Base-by-base conservation (phyloP, 1,284 basidiomycete species). In the Malassezia yamatoensis region DNA sequence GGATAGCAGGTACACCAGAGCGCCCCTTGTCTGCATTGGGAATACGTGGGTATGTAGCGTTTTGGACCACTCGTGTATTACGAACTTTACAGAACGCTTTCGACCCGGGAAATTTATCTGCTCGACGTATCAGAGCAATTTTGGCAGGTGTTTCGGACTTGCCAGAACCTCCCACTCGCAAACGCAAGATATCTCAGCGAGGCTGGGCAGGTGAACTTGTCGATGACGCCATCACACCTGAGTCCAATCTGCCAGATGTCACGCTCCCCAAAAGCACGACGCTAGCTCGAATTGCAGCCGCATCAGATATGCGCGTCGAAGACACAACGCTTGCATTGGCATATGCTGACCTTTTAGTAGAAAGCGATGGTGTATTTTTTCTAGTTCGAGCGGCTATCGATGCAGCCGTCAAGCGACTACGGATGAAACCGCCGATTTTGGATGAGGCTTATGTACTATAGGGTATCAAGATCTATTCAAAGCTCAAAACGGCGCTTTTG, bases 11-110 rank as follows among this genome's bases (percentile, higher is more conserved):
- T 7, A 93, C 90, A 3, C 93, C 94, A 0, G 93, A 98, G 78
- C 83, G 93, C 5, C 93, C 93, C 0, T 78, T 98, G 0, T 96
- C 90, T 0, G 90, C 91, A 63, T 82, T 96, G 11, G 93, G 94
- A 3, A 79, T 91, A 13, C 83, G 87, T 57, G 88, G 88, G 54
- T 98, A 96, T 76, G 81, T 91, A 34, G 83, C 88, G 4, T 94
- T 85, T 74, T 98, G 94, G 93, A 82, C 86, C 1, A 82, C 87
- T 1, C 85, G 85, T 0, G 79, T 96, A 43, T 77, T 96, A 16
- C 82, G 89, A 29, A 87, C 89, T 75, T 83, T 94, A 67, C 79
- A 83, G 79, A 81, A 68, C 34, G 79, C 77, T 8, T 74, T 76
- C 18, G 35, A 16, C 2, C 13, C 16, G 6, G 18, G 12, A 4